A percentile compares a stretch with the other conserved stretches of the same genome.
Conservation (phyloP, 2,329 filamentous ascomycete genomes). For the Fusarium neocosmosporiellum region DNA sequence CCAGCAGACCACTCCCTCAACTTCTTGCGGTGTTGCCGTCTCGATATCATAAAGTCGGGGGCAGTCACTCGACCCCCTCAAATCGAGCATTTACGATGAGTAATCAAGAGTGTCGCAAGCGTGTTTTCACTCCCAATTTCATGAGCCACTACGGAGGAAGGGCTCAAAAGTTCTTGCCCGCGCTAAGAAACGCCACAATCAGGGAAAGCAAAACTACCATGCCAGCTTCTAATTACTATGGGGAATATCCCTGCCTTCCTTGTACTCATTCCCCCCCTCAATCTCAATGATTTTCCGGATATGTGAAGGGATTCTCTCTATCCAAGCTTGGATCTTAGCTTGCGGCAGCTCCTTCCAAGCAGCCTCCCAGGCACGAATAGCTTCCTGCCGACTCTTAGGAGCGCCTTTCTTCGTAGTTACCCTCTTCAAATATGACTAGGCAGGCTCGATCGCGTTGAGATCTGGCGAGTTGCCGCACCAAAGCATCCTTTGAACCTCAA, state of each 20-base stretch:
- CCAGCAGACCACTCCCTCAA: not conserved
- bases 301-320: no score
- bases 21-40: not conserved
- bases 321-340: no score
- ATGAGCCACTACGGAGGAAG: no score
- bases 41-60: not conserved
- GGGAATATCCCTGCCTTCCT: no score
- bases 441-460: conserved; percentile 30
- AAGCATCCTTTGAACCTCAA: conserved; percentile 13
- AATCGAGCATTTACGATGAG: not conserved
- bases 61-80: not conserved
- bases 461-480: conserved; percentile 25
- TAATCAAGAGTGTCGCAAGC: not conserved
- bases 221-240: no score
- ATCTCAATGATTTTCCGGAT: no score
- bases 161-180: no score
- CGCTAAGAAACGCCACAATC: no score
- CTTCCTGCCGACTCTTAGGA: not conserved
- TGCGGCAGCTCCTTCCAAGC: no score
- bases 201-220: no score
- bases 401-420: conserved; percentile 14
- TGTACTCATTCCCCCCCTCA: no score
- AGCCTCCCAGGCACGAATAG: no score
- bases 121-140: not conserved
- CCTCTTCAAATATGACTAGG: conserved; percentile 31